Evolutionary conservation across 176 grass and related monocot genomes (phyloP), one percentile per base, ranked within the genome.

Genomic region (Cocos nucifera): DNA sequence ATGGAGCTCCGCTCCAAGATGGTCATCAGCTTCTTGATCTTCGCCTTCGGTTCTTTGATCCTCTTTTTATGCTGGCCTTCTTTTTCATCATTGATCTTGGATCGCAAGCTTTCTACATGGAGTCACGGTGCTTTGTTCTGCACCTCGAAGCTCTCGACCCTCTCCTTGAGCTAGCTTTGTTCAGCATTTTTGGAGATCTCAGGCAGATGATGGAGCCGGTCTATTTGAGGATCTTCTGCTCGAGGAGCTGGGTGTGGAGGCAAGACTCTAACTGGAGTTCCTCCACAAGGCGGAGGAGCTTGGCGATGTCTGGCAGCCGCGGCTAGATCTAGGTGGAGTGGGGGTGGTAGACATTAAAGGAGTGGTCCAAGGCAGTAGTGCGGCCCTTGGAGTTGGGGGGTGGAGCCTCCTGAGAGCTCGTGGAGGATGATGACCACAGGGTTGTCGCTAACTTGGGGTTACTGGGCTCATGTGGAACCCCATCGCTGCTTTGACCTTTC

Each of bases 191-290:
- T 90, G 5, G 82, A 54, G 17, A 79, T 78, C 73, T 98, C 93
- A n/a, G 89, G 72, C 62, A 81, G 4, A 98, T 88, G 15, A 92
- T 79, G 87, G 87, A 81, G 4, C 88, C 88, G 50, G 87, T 92
- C 75, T 98, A 87, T 70, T 27, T 62, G 57, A 98, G 82, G 22
- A 98, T 83, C 70, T 98, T 98, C 67, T 98, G 87, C 79, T 92
- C 88, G 8, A 98, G 50, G 8, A 98, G 50, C 77, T 98, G 50
- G 2, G 89, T 89, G 49, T 87, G 84, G 61, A 98, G 84, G 3
- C 87, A 23, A 76, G 93, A 91, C 75, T 98, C 93, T 73, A 92
- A 84, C 66, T 89, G 93, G 57, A 98, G 81, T 51, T 83, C 84
- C 58, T 98, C 93, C 68, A 98, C 82, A 54, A 79, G 73, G 56